Base-by-base conservation (phyloP, 345 rosid genomes). In the Erucastrum elatum region DNA sequence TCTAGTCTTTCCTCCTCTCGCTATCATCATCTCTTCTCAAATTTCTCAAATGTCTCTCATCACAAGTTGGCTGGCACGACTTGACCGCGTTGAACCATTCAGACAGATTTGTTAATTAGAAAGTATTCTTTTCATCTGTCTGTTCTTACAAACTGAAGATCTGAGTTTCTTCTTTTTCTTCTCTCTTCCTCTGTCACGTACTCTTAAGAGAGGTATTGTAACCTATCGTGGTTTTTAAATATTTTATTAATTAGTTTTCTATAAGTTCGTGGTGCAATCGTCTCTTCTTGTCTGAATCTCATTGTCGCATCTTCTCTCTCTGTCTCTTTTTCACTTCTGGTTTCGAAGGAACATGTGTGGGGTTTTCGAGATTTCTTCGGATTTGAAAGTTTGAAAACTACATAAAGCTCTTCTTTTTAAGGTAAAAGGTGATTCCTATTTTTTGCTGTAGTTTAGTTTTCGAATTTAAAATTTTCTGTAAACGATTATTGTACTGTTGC, bases 11-110 rank as follows among this genome's bases (percentile, higher is more conserved):
- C 8, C 71, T 44, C 72, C 78, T 76, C 53, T 76, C 82, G 60
- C 66, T 62, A 51, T 67, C 78, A 58, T 65, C 77, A 41, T 66
- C 15, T 63, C 66, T 68, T 68, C 66, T 73, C 4, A 66, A 39
- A 51, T 29, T 74, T 75, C 44, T 75, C 79, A 63, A 75, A 74
- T 80, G 71, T 8, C 5, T 58, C 4, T 60, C 76, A 64, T 75
- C 63, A 53, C 76, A 63, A 80, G 72, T 80, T 80, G 76, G 71
- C 26, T 75, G 15, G 41, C 83, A 80, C 83, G 72, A 75, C 68
- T 53, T 67, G 72, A 64, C 79, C 80, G 60, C 76, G 83, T 75
- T 75, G 83, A 80, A 70, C 46, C 53, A 27, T 80, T 80, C 80
- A 58, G 16, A 80, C 55, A 33, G 72, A 75, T 75, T 80, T 56